phyloP scores from a whole-genome alignment of 2,329 filamentous ascomycete species.

The Anthostomella pinea region DNA sequence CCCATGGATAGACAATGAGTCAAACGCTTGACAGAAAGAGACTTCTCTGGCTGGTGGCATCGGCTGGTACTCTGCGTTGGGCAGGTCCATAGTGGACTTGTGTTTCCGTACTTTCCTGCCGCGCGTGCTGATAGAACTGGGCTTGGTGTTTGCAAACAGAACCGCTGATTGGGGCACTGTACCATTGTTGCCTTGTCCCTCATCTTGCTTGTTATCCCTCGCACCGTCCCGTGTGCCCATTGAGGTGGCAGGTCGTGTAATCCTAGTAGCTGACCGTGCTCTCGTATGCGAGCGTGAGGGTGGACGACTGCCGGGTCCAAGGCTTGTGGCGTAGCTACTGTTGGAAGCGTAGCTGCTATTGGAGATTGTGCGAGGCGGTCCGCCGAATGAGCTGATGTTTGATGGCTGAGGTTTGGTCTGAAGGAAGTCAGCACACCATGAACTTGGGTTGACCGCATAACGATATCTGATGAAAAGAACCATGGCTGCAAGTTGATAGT shows the following conservation, averaged over 20 bases:
- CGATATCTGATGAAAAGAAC: constrained; percentile 1
- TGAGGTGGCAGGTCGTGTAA: constrained; percentile 30
- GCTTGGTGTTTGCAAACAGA: constrained; percentile 11
- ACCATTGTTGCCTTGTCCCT: constrained; percentile 36
- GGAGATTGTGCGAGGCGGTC: constrained; percentile 23
- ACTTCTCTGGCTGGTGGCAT: constrained; percentile 38
- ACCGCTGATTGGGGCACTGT: constrained; percentile 28
- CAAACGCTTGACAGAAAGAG: constrained; percentile 40
- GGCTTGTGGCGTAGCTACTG: constrained; percentile 35
- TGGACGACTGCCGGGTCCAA: constrained; percentile 35
- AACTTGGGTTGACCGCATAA: background rate
- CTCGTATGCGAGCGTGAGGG: constrained; percentile 29
- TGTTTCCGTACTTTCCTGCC: constrained; percentile 25
- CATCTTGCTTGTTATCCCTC: too few species aligned
- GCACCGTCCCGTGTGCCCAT: constrained; percentile 29
- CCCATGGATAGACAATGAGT: constrained; percentile 39
- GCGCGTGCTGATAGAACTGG: constrained; percentile 11
- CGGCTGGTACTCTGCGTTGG: constrained; percentile 12
- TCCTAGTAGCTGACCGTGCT: constrained; percentile 28
- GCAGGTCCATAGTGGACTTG: constrained; percentile 24
- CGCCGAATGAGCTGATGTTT: constrained; percentile 5
- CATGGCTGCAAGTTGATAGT: constrained; percentile 6
- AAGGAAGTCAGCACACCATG: constrained; percentile 16
- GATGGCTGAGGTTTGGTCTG: constrained; percentile 8
- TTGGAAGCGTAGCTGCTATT: constrained; percentile 37